Base-by-base conservation (phyloP, 257 asterid species). In the Petunia axillaris region DNA sequence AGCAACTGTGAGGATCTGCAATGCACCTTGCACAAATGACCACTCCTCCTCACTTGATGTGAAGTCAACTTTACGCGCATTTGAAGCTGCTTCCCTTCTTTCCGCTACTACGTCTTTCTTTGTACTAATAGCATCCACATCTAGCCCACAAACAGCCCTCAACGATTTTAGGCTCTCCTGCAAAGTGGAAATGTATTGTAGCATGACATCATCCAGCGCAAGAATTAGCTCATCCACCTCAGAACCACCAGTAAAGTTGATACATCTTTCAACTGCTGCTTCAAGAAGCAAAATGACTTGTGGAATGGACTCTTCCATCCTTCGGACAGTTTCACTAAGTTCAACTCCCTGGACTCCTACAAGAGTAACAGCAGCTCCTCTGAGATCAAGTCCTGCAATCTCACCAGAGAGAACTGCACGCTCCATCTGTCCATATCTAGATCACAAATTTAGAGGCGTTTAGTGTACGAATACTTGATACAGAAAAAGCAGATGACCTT, bases 301-400 rank as follows among this genome's bases (percentile, higher is more conserved):
- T 48, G 99, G 98, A 81, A 96, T 90, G 63, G 99, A 89, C 87
- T 96, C 99, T 90, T 96, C 98, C 98, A 94, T 94, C 85, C 98
- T 90, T 84, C 97, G 85, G 79, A 96, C 98, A 54, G 99, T 89
- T 85, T 96, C 99, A 84, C 99, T 96, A 73, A 96, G 98, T 86
- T 96, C 99, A 68, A 96, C 97, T 62, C 98, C 98, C 87, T 96
- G 98, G 80, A 92, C 91, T 37, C 98, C 98, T 58, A 89, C 89
- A 83, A 94, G 90, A 43, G 96, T 95, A 87, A 92, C 91, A 58
- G 95, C 90, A 80, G 97, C 97, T 81, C 98, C 99, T 79, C 98
- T 88, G 76, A 94, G 97, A 89, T 96, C 98, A 84, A 96, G 93
- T 25, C 93, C 91, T 60, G 94, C 86, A 86, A 94, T 91, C 78